A percentile compares a stretch with the other conserved stretches of the same genome.
Evolutionary conservation across 179 eudicot genomes (phyloP).

Genomic region (Silene vulgaris): DNA sequence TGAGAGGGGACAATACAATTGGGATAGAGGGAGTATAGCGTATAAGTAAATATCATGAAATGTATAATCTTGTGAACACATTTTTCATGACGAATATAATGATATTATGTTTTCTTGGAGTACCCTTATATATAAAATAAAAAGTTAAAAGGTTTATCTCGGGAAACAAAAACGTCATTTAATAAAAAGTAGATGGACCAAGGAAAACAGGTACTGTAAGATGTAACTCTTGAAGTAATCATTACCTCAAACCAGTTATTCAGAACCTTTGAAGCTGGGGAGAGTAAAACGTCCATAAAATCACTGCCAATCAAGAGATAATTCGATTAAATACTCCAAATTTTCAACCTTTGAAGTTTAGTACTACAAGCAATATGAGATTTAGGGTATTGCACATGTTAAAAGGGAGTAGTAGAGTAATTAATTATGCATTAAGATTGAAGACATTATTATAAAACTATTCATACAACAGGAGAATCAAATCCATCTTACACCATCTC

Average conservation of each 20-base stretch:
- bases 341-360: not conserved
- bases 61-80: no score
- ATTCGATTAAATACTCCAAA: not conserved
- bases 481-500: conserved; percentile 69
- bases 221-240: conserved; percentile 5
- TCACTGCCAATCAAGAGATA: conserved; percentile 49
- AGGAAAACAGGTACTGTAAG: not conserved
- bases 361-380: not conserved
- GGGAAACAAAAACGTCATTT: not conserved
- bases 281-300: conserved; percentile 77
- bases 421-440: not conserved
- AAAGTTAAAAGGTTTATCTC: no score
- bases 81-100: no score
- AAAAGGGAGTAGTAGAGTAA: not conserved
- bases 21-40: no score
- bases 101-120: no score
- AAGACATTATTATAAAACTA: not conserved
- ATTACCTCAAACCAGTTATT: conserved; percentile 98
- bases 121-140: no score
- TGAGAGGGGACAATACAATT: no score
- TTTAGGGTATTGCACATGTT: not conserved
- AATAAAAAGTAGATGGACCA: not conserved
- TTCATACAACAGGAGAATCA: not conserved
- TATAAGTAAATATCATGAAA: no score
- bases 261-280: conserved; percentile 95